Percentiles rank a stretch among this genome's conserved stretches.
Conservation (phyloP, 2,329 filamentous ascomycete species). For the Beauveria scarabaeidicola region DNA sequence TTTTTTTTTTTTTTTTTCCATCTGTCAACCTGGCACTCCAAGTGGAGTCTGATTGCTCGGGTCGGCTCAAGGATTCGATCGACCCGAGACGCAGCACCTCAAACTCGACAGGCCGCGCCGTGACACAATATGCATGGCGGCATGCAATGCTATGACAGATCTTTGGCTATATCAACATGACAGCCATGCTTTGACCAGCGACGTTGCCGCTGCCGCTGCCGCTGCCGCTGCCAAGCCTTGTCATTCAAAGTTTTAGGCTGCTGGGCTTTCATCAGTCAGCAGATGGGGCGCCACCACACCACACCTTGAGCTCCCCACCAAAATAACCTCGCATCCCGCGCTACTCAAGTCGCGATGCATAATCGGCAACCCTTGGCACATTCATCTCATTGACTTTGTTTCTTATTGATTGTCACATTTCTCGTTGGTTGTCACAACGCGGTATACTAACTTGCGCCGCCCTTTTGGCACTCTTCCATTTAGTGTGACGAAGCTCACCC, state of each 20-base stretch:
- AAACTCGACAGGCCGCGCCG: background rate
- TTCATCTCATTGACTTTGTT: background rate
- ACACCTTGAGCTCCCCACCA: slow-evolving; percentile 10
- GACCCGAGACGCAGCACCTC: background rate
- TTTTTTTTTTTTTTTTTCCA: background rate
- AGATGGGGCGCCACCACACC: background rate
- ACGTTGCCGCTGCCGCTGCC: background rate
- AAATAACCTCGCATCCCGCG: slow-evolving; percentile 13
- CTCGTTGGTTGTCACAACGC: background rate
- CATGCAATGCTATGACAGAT: background rate
- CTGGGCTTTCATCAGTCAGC: slow-evolving; percentile 4
- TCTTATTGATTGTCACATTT: background rate
- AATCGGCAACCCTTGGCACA: background rate
- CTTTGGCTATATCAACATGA: background rate
- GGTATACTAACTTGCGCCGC: slow-evolving; percentile 2
- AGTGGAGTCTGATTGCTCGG: background rate
- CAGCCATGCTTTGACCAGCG: background rate
- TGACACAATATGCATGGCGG: background rate
- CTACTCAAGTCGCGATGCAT: slow-evolving; percentile 9
- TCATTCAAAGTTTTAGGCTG: slow-evolving; percentile 1
- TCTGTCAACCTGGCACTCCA: background rate
- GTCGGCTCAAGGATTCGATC: background rate
- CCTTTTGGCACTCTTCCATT: slow-evolving; percentile 20
- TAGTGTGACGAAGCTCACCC: slow-evolving; percentile 97
- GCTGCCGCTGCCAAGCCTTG: background rate